Evolutionary conservation across 768 basidiomycete species (phyloP).

Genomic region (Lyophyllum shimeji): DNA sequence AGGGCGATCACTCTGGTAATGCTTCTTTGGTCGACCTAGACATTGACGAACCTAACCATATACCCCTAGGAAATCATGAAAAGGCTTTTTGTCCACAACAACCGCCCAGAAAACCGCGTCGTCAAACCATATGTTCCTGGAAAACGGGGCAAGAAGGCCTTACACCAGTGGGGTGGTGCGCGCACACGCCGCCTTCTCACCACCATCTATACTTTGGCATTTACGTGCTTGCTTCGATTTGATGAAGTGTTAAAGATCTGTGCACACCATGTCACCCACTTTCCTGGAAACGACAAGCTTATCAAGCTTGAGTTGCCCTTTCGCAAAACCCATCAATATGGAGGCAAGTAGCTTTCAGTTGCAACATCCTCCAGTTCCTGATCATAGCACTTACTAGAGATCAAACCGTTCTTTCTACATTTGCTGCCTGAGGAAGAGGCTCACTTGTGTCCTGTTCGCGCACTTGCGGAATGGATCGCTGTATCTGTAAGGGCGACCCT

Average conservation of each 20-base stretch:
- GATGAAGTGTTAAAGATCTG: slow-evolving; percentile 36
- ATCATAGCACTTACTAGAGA: slow-evolving; percentile 29
- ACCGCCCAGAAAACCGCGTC: slow-evolving; percentile 13
- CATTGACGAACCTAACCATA: not conserved
- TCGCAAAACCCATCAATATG: slow-evolving; percentile 28
- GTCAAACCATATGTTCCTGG: slow-evolving; percentile 19
- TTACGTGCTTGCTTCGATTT: slow-evolving; percentile 30
- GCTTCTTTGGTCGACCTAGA: not conserved
- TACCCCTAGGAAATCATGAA: slow-evolving; percentile 22
- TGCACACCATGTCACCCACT: slow-evolving; percentile 20
- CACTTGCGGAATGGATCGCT: slow-evolving; percentile 26
- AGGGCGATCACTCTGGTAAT: slow-evolving; percentile 24
- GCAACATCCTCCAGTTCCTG: slow-evolving; percentile 15
- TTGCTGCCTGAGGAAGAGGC: slow-evolving; percentile 21
- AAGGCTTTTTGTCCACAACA: slow-evolving; percentile 26
- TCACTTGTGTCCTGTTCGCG: slow-evolving; percentile 34
- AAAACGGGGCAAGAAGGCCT: slow-evolving; percentile 5
- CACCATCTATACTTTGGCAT: slow-evolving; percentile 31
- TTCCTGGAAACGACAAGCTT: not conserved
- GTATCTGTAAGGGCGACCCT: too few relatives aligned
- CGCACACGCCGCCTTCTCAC: slow-evolving; percentile 23
- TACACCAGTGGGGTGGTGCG: slow-evolving; percentile 29
- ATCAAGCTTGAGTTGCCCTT: slow-evolving; percentile 24
- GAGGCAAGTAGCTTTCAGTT: slow-evolving; percentile 16
- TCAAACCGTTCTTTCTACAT: slow-evolving; percentile 29